phyloP scores from a whole-genome alignment of 192 early-diverging fungal genomes.

The Coemansia sp. region DNA sequence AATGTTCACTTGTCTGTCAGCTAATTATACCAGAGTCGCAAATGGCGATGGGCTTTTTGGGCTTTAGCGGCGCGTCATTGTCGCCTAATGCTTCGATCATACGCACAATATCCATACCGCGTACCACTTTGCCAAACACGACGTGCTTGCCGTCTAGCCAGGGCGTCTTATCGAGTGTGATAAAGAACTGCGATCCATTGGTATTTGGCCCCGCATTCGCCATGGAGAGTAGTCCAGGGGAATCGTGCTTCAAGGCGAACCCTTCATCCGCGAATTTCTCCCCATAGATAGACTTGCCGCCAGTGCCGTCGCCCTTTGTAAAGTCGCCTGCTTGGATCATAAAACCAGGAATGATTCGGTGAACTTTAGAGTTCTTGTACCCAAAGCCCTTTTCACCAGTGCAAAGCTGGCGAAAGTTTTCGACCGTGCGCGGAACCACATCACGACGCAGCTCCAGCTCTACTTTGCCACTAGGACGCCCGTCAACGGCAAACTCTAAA shows the following conservation, averaged over 20 bases:
- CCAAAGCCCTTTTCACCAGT: slow-evolving; percentile 53
- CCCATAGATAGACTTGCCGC: slow-evolving; percentile 81
- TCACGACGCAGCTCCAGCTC: slow-evolving; percentile 41
- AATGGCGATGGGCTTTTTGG: slow-evolving; percentile 31
- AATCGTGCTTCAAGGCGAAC: slow-evolving; percentile 69
- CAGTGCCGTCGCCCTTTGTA: slow-evolving; percentile 73
- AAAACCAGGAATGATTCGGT: slow-evolving; percentile 82
- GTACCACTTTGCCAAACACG: slow-evolving; percentile 73
- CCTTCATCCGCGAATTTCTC: slow-evolving; percentile 78
- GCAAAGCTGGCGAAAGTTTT: slow-evolving; percentile 41
- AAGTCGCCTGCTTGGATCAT: slow-evolving; percentile 93
- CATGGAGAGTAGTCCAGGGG: slow-evolving; percentile 75
- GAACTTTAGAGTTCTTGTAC: slow-evolving; percentile 75
- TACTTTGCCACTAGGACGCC: slow-evolving; percentile 25
- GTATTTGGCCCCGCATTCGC: slow-evolving; percentile 77
- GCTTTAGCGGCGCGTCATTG: slow-evolving; percentile 23
- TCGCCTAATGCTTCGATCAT: slow-evolving; percentile 64
- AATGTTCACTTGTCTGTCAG: background rate
- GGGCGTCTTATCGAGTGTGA: slow-evolving; percentile 70
- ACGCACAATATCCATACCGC: slow-evolving; percentile 84
- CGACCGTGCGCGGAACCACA: slow-evolving; percentile 33
- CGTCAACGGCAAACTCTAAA: slow-evolving; percentile 26
- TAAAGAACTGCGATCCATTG: slow-evolving; percentile 87
- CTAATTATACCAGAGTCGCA: slow-evolving; percentile 22
- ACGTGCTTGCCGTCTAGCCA: slow-evolving; percentile 82